These are phyloP conservation scores for Xylariales sp. DNA, from an alignment of 2,329 filamentous ascomycete species.

Conservation along the genomic window DNA sequence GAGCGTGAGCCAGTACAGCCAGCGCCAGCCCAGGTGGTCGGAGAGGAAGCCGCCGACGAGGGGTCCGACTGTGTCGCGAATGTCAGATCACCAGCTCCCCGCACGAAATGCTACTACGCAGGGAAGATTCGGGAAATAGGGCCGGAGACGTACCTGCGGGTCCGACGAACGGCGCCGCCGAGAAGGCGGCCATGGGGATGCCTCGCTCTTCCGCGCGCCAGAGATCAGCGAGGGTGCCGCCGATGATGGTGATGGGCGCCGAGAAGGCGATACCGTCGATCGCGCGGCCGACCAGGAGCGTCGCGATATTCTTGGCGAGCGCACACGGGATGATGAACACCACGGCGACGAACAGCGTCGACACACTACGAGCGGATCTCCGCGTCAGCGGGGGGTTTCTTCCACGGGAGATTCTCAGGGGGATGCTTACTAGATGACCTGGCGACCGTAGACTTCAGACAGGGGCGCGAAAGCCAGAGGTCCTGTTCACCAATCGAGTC, in stretches of 20 bases:
- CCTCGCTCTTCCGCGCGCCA: conserved; percentile 87
- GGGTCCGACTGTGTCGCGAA: conserved; percentile 66
- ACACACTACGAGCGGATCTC: conserved; percentile 49
- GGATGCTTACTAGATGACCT: conserved; percentile 69
- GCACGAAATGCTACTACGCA: too few relatives aligned
- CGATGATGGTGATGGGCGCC: conserved; percentile 87
- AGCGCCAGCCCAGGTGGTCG: conserved; percentile 79
- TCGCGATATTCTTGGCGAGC: conserved; percentile 78
- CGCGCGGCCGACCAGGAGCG: conserved; percentile 78
- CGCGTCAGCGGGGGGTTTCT: not conserved
- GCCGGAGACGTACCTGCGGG: conserved; percentile 68
- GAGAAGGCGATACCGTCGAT: conserved; percentile 88
- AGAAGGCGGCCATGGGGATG: conserved; percentile 88
- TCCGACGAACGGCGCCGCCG: conserved; percentile 83
- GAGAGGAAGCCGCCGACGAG: conserved; percentile 81
- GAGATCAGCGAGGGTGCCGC: conserved; percentile 84
- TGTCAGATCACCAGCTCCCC: not conserved
- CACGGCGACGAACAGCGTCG: conserved; percentile 76
- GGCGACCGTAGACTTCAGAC: conserved; percentile 79
- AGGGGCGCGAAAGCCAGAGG: conserved; percentile 84
- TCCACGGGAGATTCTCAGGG: not conserved
- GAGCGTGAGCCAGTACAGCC: conserved; percentile 88
- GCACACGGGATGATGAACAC: conserved; percentile 86
- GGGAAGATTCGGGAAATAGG: not conserved
- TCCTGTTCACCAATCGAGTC: conserved; percentile 53